These are phyloP conservation scores for Psidium friedrichsthalianum DNA, from an alignment of 345 rosid species.

Conservation along the genomic window DNA sequence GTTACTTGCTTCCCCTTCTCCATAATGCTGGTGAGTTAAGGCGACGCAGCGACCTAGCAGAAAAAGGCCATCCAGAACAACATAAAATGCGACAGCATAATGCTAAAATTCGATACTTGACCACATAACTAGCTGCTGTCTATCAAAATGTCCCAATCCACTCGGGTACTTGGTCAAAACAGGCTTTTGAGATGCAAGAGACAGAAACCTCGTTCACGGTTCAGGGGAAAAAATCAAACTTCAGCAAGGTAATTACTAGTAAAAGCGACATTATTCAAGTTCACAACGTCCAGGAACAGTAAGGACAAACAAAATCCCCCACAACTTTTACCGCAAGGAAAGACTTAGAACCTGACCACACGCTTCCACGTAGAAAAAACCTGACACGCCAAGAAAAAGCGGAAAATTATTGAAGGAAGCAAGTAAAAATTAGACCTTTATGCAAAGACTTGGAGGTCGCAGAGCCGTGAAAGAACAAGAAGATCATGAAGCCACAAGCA, in stretches of 20 bases:
- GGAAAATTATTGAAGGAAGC: not conserved
- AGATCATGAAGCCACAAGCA: not conserved
- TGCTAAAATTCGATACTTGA: not conserved
- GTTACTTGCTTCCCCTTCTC: not conserved
- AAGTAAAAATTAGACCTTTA: not conserved
- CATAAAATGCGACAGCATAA: not conserved
- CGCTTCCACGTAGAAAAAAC: not conserved
- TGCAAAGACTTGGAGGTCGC: not conserved
- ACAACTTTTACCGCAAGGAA: not conserved
- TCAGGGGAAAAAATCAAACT: not conserved
- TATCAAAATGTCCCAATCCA: not conserved
- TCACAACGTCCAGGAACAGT: not conserved
- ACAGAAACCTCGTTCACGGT: not conserved
- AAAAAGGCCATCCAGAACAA: not conserved
- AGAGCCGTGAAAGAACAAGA: not conserved
- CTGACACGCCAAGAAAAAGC: not conserved
- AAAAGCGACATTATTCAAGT: not conserved
- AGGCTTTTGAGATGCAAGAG: not conserved
- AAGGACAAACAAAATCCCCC: not conserved
- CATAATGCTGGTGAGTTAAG: not conserved
- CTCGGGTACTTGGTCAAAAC: too few relatives aligned
- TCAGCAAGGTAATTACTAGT: not conserved
- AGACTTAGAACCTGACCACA: not conserved
- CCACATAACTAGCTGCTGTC: not conserved
- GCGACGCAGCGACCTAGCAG: not conserved